Evolutionary conservation across 1,139 yeast genomes (phyloP), one percentile per base, ranked within the genome.

Genomic region (Suhomyces bolitotheri): DNA sequence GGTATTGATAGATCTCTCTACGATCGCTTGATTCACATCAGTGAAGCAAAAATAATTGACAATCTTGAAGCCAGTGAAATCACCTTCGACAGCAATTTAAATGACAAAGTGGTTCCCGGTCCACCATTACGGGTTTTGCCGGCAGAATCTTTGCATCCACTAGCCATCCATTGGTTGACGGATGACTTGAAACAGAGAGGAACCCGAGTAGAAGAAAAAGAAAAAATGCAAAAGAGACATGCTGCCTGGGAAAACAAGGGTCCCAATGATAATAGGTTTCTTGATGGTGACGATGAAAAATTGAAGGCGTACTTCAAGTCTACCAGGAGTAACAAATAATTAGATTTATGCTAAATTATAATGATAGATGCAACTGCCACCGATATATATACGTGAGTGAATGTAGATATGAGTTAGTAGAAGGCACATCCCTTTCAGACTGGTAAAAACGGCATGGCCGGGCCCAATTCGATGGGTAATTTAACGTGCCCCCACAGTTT

Each of bases 1-100:
- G 98, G 98, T 0, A 72, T 92, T 42, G 88, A 87, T 12, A 60
- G 59, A 26, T 64, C 67, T 30, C 92, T 97, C 96, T 95, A 97
- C 29, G 86, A 94, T 33, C 71, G 82, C 36, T 69, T 92, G 9
- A 71, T 83, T n/a, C 97, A 92, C 59, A 67, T 92, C 50, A 79
- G 77, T 48, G 74, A 78, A 36, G 97, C 97, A 0, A 28, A 63
- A 46, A 54, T 73, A 40, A 58, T 39, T 41, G 56, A 51, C 62
- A 56, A 54, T 27, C 33, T 54, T 13, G 42, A 49, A 39, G 54
- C 54, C 7, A 44, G 54, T 25, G 60, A 65, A 39, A 50, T 68
- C 40, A 44, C 48, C 9, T 72, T 68, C 38, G 49, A 44, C 8
- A 44, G 33, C 5, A 40, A 40, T 6, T 35, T 45, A 39, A 42